Percentiles rank a stretch among this genome's conserved stretches.
Evolutionary conservation across 2,329 filamentous ascomycete genomes (phyloP).

Genomic region (Fusarium mundagurra): DNA sequence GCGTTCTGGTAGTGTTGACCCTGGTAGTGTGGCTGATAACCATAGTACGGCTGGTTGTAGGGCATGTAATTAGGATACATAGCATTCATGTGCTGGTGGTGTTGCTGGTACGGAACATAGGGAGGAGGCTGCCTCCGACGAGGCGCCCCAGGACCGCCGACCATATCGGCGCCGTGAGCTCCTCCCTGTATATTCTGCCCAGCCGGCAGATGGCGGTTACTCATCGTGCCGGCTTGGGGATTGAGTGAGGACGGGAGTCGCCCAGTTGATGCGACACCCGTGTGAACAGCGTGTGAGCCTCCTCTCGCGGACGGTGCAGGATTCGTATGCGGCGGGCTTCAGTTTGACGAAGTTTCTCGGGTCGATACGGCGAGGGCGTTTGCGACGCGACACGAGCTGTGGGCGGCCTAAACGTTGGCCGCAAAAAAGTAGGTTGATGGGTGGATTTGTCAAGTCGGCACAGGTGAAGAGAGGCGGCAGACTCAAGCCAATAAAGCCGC

Average conservation of each 20-base stretch:
- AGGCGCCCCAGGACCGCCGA: slow-evolving; percentile 50
- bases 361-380: slow-evolving; percentile 5
- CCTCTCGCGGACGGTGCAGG: slow-evolving; percentile 20
- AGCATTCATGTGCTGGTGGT: slow-evolving; percentile 55
- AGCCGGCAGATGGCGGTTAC: slow-evolving; percentile 79
- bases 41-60: slow-evolving; percentile 61
- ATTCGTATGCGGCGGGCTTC: slow-evolving; percentile 28
- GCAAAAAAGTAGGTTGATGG: slow-evolving; percentile 29
- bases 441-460: slow-evolving; percentile 10
- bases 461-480: slow-evolving; percentile 26
- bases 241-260: slow-evolving; percentile 48
- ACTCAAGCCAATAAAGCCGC: slow-evolving; percentile 26
- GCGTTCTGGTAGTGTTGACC: slow-evolving; percentile 42
- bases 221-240: slow-evolving; percentile 79
- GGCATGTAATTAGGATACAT: slow-evolving; percentile 64
- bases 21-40: slow-evolving; percentile 66
- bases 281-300: slow-evolving; percentile 35
- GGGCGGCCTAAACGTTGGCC: slow-evolving; percentile 24
- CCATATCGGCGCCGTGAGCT: slow-evolving; percentile 49
- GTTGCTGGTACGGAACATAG: slow-evolving; percentile 43
- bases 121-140: slow-evolving; percentile 52
- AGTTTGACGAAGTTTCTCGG: slow-evolving; percentile 34
- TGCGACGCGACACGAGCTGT: slow-evolving; percentile 38
- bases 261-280: slow-evolving; percentile 48
- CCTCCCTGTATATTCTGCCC: slow-evolving; percentile 70